Evolutionary conservation across 768 basidiomycete species (phyloP).

Genomic region (Termitomyces sp.): DNA sequence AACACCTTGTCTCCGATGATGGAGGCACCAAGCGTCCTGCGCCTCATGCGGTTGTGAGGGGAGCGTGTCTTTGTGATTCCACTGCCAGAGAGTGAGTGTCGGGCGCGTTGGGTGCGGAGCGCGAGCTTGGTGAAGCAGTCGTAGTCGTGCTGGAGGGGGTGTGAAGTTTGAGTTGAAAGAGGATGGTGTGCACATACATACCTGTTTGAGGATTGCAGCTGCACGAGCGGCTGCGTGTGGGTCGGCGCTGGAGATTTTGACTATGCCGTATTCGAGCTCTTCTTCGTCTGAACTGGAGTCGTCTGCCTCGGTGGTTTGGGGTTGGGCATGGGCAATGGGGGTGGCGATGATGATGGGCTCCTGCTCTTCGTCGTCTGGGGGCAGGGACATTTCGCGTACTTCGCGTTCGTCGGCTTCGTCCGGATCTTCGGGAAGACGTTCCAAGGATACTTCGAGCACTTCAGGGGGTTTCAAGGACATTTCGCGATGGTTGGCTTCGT

Average conservation of each 20-base stretch:
- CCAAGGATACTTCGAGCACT: not conserved
- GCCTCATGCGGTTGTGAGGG: conserved; percentile 5
- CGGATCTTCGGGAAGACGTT: not conserved
- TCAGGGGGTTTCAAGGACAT: not conserved
- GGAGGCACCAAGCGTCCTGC: conserved; percentile 21
- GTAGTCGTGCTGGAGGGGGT: conserved; percentile 66
- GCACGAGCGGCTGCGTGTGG: conserved; percentile 86
- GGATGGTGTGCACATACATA: conserved; percentile 44
- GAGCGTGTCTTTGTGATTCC: conserved; percentile 28
- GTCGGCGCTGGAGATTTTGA: conserved; percentile 83
- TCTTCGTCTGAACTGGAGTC: conserved; percentile 32
- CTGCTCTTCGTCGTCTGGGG: conserved; percentile 4
- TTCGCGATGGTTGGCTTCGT: not conserved
- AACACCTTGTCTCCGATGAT: conserved; percentile 50
- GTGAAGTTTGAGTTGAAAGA: not conserved
- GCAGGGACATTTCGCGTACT: conserved; percentile 14
- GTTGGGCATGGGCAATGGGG: not conserved
- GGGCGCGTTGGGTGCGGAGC: conserved; percentile 2
- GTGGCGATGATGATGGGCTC: not conserved
- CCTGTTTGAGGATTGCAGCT: conserved; percentile 90
- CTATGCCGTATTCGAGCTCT: conserved; percentile 50
- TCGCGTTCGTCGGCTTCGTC: conserved; percentile 10
- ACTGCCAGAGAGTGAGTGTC: conserved; percentile 21
- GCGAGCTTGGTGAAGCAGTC: conserved; percentile 67
- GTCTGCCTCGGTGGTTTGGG: conserved; percentile 14